Base-by-base conservation (phyloP, 129 eudicot species). In the Chrysanthemum seticuspe region DNA sequence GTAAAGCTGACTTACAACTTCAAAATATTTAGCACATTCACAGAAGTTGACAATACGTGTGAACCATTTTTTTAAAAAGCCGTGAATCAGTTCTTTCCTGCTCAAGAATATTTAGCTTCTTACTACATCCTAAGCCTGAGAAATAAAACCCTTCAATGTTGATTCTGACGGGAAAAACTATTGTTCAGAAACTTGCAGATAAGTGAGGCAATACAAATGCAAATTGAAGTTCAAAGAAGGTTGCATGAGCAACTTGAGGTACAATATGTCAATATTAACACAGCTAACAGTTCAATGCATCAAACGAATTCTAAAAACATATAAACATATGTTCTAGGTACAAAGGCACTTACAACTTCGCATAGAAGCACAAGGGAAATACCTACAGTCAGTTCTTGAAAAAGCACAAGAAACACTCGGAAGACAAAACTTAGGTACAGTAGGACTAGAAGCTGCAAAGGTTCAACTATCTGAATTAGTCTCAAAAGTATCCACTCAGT, bases 351-450 rank as follows among this genome's bases (percentile, higher is more conserved):
- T 95, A 69, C 97, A 90, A 84, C 88, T 95, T 4, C 84, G 91
- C 5, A 95, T 95, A 49, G 99, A 95, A 80, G 99, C 99, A 49
- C 99, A 95, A 83, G 99, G 97, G 48, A 95, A 95, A 79, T 91
- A 95, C 78, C 79, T 95, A 27, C 99, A 95, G 79, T 75, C 94
- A 8, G 96, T 95, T 65, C 84, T 95, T n/a, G 99, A 95, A 82
- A 90, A 88, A 74, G 99, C 99, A 19, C 91, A 91, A 80, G 96
- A 95, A 36, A 90, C 99, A 6, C 87, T 95, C 14, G 97, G 88
- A 71, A 85, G 83, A 62, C 97, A 95, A 75, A 86, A 95, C 77
- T 77, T 88, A 67, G 99, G 97, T 57, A 68, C 87, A 70, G 89
- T 83, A 51, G 96, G 93, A 62, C 80, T 90, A 13, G 97, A 94